A percentile compares a stretch with the other conserved stretches of the same genome.
phyloP scores from a whole-genome alignment of 2,329 filamentous ascomycete species.

The Hymenoscyphus infarciens region DNA sequence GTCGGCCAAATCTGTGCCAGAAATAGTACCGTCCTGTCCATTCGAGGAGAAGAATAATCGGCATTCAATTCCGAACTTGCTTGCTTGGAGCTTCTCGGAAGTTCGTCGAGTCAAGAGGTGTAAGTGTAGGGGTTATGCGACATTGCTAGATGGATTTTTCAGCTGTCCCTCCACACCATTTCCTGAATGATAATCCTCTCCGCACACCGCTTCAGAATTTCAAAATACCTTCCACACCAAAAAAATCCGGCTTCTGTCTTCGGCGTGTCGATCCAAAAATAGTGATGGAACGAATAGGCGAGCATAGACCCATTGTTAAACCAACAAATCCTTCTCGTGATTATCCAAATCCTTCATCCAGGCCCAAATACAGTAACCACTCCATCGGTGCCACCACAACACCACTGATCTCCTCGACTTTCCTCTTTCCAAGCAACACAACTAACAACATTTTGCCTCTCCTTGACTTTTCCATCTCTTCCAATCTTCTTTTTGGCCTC shows the following conservation, averaged over 20 bases:
- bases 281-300: background rate
- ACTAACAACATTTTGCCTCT: constrained; percentile 56
- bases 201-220: background rate
- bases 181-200: background rate
- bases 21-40: background rate
- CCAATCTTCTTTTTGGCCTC: constrained; percentile 50
- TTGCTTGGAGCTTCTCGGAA: background rate
- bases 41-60: background rate
- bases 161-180: constrained; percentile 1
- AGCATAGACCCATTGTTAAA: background rate
- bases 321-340: background rate
- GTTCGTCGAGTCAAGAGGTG: background rate
- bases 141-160: background rate
- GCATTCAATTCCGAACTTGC: background rate
- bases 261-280: background rate
- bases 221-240: background rate
- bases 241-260: background rate
- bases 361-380: constrained; percentile 60
- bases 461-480: constrained; percentile 57
- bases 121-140: background rate
- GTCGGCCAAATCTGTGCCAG: background rate
- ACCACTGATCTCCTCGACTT: constrained; percentile 62
- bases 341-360: background rate
- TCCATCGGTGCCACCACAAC: constrained; percentile 61
- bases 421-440: constrained; percentile 60